Evolutionary conservation across 164 flowering plant species (phyloP), one percentile per base, ranked within the genome.

Genomic region (Vitis labrusca): DNA sequence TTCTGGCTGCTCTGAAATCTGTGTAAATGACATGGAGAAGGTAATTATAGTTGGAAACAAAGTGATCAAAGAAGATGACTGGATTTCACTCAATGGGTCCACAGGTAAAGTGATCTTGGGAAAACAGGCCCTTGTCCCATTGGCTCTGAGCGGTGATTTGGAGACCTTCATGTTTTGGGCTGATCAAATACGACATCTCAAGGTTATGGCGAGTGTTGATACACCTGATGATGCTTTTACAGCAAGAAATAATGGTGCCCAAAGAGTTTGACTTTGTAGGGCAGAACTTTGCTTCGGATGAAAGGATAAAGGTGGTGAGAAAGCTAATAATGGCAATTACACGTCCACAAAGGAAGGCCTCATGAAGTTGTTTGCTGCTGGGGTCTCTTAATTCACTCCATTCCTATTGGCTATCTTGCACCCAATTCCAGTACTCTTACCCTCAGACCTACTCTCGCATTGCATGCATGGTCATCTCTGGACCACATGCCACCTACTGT

Each of bases 191-290:
- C 80, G 97, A 77, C 83, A 71, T 37, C 82, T 95, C 69, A 93
- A 95, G 98, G 99, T 91, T 51, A 90, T 95, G 99, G 99, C 99
- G 29, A 95, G 93, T 85, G 99, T 97, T 29, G 99, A 95, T 74
- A 90, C 98, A 10, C 99, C 98, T 50, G 97, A 86, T 48, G 99
- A 95, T 84, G 99, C 98, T 27, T 77, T 79, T 14, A 83, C 97
- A 1, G 99, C 99, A 62, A 86, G 99, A 76, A 88, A 91, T 6
- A 95, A 95, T 80, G 98, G 99, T 63, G 99, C 99, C 44, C 78
- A 95, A 87, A 98, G 99, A 60, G 93, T 95, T 65, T 98, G 99
- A 67, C 94, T 95, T 71, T 95, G 99, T 69, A 90, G 99, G 77
- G 91, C 99, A 66, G 99, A 96, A 78, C 98, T 96, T 96, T 85